Evolutionary conservation across 768 basidiomycete species (phyloP).

Genomic region (Tulasnella sp.): DNA sequence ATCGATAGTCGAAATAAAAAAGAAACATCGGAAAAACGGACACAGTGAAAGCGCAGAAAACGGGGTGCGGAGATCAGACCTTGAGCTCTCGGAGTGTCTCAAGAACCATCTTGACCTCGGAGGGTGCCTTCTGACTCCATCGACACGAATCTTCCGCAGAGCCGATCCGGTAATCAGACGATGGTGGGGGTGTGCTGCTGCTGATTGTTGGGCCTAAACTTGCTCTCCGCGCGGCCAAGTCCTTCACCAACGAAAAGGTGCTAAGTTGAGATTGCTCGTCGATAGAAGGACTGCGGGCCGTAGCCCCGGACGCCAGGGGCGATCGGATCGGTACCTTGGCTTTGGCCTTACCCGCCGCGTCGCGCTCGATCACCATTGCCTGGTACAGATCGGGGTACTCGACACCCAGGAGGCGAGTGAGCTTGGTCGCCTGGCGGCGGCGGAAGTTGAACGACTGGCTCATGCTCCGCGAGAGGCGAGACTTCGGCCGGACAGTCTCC

Average conservation of each 20-base stretch:
- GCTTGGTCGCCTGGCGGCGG: neutral
- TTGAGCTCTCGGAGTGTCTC: too few species aligned
- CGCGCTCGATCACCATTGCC: neutral
- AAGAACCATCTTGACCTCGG: neutral
- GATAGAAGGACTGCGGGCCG: neutral
- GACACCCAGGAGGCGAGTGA: constrained; percentile 8
- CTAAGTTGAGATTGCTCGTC: neutral
- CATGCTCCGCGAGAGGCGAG: neutral
- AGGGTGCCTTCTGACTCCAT: neutral
- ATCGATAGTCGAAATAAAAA: too few species aligned
- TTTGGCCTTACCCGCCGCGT: neutral
- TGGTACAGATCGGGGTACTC: constrained; percentile 11
- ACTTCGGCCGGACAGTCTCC: neutral
- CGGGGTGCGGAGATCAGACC: too few species aligned
- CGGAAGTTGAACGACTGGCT: neutral
- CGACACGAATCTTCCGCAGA: neutral
- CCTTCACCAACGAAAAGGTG: too few species aligned
- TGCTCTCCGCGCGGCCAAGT: too few species aligned
- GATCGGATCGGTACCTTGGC: neutral
- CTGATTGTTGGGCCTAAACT: too few species aligned
- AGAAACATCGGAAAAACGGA: too few species aligned
- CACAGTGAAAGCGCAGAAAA: too few species aligned
- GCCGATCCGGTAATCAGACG: neutral
- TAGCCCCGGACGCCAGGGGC: neutral
- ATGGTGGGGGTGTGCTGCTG: neutral